Evolutionary conservation across 495 filamentous ascomycete species (phyloP).

Genomic region (Rostrohypoxylon terebratum): DNA sequence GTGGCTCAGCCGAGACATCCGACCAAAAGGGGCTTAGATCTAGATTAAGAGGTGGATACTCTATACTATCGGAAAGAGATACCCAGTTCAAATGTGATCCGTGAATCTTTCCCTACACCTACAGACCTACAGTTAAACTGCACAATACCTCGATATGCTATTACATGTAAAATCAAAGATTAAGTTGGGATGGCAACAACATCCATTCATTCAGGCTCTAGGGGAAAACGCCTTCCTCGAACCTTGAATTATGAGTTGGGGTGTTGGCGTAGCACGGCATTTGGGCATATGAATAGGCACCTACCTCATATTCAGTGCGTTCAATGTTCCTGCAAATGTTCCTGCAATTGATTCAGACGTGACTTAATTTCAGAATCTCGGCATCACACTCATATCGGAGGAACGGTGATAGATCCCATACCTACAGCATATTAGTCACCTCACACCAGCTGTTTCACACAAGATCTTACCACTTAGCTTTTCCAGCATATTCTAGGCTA

Average conservation of each 20-base stretch:
- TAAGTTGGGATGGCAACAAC: not conserved
- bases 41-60: not conserved
- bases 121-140: not conserved
- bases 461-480: not conserved
- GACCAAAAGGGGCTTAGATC: constrained; percentile 16
- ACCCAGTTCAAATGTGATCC: not conserved
- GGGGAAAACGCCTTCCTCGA: not conserved
- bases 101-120: not conserved
- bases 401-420: not conserved
- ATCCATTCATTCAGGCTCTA: not conserved
- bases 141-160: not conserved
- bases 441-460: not conserved
- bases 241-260: not conserved
- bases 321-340: not conserved
- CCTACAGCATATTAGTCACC: not conserved
- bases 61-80: not conserved
- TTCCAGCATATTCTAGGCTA: not conserved
- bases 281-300: not conserved
- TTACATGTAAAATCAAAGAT: not conserved
- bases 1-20: constrained; percentile 31
- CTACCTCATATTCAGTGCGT: too few relatives aligned
- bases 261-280: not conserved
- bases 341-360: not conserved
- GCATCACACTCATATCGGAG: not conserved
- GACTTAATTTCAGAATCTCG: not conserved